Base-by-base conservation (phyloP, 176 grass and related monocot species). In the Musa itinerans region DNA sequence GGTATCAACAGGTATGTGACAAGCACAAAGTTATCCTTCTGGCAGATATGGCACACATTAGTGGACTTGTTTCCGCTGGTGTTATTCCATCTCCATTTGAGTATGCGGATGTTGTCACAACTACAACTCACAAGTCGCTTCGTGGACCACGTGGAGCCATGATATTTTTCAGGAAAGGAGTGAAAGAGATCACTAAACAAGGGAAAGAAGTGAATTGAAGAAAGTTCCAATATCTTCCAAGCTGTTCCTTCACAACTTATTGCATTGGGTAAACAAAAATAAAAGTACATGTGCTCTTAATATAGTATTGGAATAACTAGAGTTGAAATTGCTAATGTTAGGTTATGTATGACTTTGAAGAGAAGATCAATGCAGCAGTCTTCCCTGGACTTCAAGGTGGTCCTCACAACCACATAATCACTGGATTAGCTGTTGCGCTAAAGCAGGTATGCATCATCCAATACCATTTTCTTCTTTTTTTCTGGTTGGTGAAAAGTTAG, bases 381-480 rank as follows among this genome's bases (percentile, higher is more conserved):
- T 99, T 99, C 82, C 95, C 91, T 9, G 95, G 95, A 78, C 88
- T 99, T 68, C 95, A 94, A 92, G 95, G 95, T 68, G 95, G 95
- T 19, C 95, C 95, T 23, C 95, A 99, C 78, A 99, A 99, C 62
- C 95, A 99, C 83, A 99, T 90, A 15, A 99, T 99, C 72, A 79
- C 88, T 87, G 95, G 95, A 65, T 86, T 99, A 68, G 91, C 96
- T 77, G 91, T 99, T 82, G 96, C 91, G 6, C 91, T 99, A 75
- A 99, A 99, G 85, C 96, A 99, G 91, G 96, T 95, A 57, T 24
- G 1, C 61, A 71, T 22, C 22, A 2, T 64, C 55, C n/a, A 49
- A 53, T 10, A 14, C 29, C 3, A 15, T 15, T 70, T 70, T 43
- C 29, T 29, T 29, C 29, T 29, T 29, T 29, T 29, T 29, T 29